Evolutionary conservation across 2,329 filamentous ascomycete species (phyloP).

Genomic region (Pleoardoris graminearum): DNA sequence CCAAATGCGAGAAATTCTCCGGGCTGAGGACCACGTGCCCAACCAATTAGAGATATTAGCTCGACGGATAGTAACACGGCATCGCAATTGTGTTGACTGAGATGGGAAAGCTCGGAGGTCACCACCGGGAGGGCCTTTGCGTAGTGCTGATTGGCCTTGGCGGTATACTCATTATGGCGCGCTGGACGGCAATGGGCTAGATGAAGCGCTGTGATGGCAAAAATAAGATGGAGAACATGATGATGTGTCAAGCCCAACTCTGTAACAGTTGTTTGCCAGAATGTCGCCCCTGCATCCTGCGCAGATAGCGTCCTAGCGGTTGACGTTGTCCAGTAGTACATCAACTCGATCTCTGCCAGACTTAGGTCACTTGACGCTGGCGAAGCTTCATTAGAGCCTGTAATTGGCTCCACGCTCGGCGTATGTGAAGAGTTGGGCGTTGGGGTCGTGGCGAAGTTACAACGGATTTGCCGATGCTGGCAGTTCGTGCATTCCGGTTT

Average conservation of each 20-base stretch:
- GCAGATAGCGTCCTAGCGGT: conserved; percentile 28
- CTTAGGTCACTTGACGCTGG: conserved; percentile 4
- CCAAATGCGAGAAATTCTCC: conserved; percentile 38
- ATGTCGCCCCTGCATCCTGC: conserved; percentile 16
- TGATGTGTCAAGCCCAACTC: conserved; percentile 24
- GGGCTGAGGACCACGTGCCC: conserved; percentile 29
- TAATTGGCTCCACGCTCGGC: neutral
- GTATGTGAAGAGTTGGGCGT: neutral
- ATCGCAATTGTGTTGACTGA: conserved; percentile 27
- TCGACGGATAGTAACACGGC: conserved; percentile 30
- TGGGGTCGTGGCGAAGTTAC: conserved; percentile 16
- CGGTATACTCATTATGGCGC: conserved; percentile 21
- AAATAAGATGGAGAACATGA: conserved; percentile 27
- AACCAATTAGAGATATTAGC: conserved; percentile 30
- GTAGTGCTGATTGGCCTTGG: conserved; percentile 28
- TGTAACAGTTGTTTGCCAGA: conserved; percentile 23
- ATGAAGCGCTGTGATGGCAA: conserved; percentile 32
- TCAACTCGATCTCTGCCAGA: conserved; percentile 30
- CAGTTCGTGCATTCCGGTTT: conserved; percentile 34
- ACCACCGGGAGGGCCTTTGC: conserved; percentile 23
- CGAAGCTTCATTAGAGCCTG: neutral
- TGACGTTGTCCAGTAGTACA: conserved; percentile 32
- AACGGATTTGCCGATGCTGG: conserved; percentile 24
- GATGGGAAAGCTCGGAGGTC: conserved; percentile 24
- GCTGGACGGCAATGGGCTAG: conserved; percentile 26